Conservation (phyloP, 2,329 filamentous ascomycete species). For the Fusarium domesticum region DNA sequence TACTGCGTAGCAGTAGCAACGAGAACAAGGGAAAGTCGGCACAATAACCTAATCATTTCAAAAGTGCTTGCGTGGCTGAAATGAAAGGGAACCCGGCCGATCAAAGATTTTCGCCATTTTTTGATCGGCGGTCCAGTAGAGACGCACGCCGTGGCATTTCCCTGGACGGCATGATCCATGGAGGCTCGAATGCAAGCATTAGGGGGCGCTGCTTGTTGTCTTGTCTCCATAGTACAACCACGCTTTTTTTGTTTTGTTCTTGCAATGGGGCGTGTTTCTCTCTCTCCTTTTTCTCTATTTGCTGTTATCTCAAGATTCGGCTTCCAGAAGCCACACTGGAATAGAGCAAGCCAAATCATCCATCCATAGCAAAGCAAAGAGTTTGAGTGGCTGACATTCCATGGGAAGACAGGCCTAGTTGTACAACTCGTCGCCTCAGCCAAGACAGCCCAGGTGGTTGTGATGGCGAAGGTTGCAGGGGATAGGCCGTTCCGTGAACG, state of each 20-base stretch:
- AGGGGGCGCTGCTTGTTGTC: constrained; percentile 10
- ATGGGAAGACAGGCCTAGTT: neutral
- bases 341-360: too few relatives aligned
- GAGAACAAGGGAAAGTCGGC: too few relatives aligned
- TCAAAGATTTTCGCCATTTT: neutral
- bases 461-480: neutral
- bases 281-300: too few relatives aligned
- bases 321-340: too few relatives aligned
- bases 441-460: neutral
- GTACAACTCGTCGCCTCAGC: neutral
- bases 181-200: constrained; percentile 12
- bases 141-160: constrained; percentile 9
- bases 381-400: neutral
- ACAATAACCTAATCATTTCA: neutral
- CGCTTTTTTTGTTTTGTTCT: too few relatives aligned
- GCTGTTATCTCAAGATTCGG: too few relatives aligned
- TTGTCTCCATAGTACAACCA: constrained; percentile 10
- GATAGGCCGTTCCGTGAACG: neutral
- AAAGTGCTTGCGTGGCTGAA: neutral
- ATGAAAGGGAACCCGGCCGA: neutral
- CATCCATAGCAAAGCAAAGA: neutral
- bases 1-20: too few relatives aligned
- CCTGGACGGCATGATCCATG: constrained; percentile 6
- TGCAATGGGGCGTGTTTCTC: too few relatives aligned
- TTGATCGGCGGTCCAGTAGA: constrained; percentile 1